Base-by-base conservation (phyloP, 352 stramenopile species). In the Globisporangium uncinulatum region DNA sequence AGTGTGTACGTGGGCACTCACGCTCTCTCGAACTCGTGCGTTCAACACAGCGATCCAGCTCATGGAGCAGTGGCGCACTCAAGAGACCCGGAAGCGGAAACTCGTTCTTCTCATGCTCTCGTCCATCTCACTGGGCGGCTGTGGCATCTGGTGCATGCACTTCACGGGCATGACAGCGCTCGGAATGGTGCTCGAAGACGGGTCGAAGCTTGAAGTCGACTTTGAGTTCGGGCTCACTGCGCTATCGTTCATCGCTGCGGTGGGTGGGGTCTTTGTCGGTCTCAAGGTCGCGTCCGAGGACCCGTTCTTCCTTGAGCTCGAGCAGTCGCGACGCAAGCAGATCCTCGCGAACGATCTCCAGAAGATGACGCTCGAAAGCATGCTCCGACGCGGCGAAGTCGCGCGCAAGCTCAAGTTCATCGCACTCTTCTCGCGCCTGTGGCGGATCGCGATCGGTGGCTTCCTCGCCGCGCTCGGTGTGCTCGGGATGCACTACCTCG, bases 401-500 rank as follows among this genome's bases (percentile, higher is more conserved):
- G 68, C 63, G 0, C 68, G 67, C 4, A 71, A 70, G 32, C 78
- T 88, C 62, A 77, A 81, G 59, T 59, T 75, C 56, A 73, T 83
- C n/a, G 77, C 75, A 3, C 53, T 89, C 3, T 87, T 89, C 53
- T 86, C 73, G 2, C 69, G 73, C 3, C 69, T 85, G 9, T 76
- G 66, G 54, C 65, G 72, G 6, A 87, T 87, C 53, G 62, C 70
- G 8, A 52, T 74, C 6, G 76, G 74, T 9, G 73, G 73, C 2
- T 34, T 85, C 9, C 81, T 83, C 21, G 75, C 79, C 1, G 76
- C 74, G 1, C 48, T 87, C 3, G 79, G 79, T 7, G 76, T 89
- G 8, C 71, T 89, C 13, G 75, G 77, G 2, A 89, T 89, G 79
- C 79, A 87, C 55, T 89, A 86, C 63, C 50, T 87, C n/a, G 79